A percentile compares a stretch with the other conserved stretches of the same genome.
phyloP scores from a whole-genome alignment of 208 protist species.

The Trypanosoma boissoni region DNA sequence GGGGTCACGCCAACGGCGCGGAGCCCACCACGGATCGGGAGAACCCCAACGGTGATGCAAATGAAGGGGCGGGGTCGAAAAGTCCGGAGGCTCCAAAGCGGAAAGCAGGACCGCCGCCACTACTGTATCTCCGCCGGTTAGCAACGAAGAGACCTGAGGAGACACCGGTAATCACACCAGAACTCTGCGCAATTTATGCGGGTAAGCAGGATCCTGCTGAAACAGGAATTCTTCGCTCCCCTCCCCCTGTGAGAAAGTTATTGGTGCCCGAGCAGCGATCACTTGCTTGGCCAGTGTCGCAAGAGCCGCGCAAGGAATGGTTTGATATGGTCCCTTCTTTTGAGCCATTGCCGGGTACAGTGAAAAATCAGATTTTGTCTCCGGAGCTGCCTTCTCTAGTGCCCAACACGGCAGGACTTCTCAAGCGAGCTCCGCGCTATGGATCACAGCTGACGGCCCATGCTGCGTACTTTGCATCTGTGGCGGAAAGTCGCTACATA shows the following conservation, averaged over 20 bases:
- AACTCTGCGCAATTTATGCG: constrained; percentile 24
- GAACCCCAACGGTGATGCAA: background rate
- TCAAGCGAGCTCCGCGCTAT: constrained; percentile 23
- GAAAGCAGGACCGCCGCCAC: constrained; percentile 19
- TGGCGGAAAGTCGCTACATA: constrained; percentile 1
- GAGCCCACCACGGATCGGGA: background rate
- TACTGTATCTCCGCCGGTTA: constrained; percentile 11
- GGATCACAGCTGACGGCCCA: constrained; percentile 41
- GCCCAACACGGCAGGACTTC: constrained; percentile 39
- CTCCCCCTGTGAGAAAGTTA: background rate
- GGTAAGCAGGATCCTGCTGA: constrained; percentile 16
- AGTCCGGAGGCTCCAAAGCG: constrained; percentile 2
- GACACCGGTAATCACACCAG: constrained; percentile 17
- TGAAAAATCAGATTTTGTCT: constrained; percentile 33
- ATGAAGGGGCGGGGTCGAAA: background rate
- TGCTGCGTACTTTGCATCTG: constrained; percentile 41
- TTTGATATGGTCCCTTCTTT: constrained; percentile 70
- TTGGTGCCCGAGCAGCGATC: background rate
- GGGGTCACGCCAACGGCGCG: too few relatives aligned
- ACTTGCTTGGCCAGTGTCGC: constrained; percentile 19
- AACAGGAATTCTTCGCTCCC: constrained; percentile 18
- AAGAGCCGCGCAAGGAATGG: constrained; percentile 37
- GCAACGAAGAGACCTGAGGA: constrained; percentile 6
- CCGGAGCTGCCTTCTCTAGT: constrained; percentile 31
- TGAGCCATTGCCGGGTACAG: constrained; percentile 74